phyloP scores from a whole-genome alignment of 371 early-diverging fungal species.

The Nematocida minor region DNA sequence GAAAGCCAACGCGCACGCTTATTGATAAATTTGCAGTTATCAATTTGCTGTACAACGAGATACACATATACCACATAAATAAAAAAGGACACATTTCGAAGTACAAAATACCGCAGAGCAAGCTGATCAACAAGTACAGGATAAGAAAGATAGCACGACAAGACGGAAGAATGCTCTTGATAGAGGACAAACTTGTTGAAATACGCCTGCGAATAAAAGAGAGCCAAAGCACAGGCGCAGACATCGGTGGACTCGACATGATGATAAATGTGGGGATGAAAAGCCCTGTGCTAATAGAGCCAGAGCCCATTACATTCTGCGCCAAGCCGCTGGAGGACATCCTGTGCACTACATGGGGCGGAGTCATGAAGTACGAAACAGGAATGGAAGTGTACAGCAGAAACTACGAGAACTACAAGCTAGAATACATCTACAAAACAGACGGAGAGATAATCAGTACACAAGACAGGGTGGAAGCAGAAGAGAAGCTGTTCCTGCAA shows the following conservation, averaged over 20 bases:
- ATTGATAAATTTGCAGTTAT: not conserved
- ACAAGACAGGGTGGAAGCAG: not conserved
- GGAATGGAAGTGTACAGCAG: conserved; percentile 34
- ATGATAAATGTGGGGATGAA: not conserved
- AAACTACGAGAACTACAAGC: conserved; percentile 3
- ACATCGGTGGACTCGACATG: not conserved
- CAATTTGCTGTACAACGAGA: not conserved
- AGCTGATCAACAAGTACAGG: conserved; percentile 1
- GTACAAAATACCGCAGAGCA: not conserved
- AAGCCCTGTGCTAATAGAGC: conserved; percentile 22
- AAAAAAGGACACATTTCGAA: not conserved
- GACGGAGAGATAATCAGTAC: not conserved
- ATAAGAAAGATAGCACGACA: not conserved
- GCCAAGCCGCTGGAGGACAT: conserved; percentile 2
- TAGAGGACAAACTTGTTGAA: not conserved
- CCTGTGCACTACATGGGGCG: conserved; percentile 40
- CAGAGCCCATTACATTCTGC: conserved; percentile 43
- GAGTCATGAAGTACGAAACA: conserved; percentile 12
- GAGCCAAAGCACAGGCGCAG: not conserved
- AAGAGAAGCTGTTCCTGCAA: not conserved
- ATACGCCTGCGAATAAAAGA: not conserved
- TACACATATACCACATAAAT: not conserved
- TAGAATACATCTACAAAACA: conserved; percentile 29
- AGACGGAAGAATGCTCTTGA: not conserved
- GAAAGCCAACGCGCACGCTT: not conserved